A percentile compares a stretch with the other conserved stretches of the same genome.
Evolutionary conservation across 495 filamentous ascomycete genomes (phyloP).

Genomic region (Aspergillus sclerotiicarbonarius): DNA sequence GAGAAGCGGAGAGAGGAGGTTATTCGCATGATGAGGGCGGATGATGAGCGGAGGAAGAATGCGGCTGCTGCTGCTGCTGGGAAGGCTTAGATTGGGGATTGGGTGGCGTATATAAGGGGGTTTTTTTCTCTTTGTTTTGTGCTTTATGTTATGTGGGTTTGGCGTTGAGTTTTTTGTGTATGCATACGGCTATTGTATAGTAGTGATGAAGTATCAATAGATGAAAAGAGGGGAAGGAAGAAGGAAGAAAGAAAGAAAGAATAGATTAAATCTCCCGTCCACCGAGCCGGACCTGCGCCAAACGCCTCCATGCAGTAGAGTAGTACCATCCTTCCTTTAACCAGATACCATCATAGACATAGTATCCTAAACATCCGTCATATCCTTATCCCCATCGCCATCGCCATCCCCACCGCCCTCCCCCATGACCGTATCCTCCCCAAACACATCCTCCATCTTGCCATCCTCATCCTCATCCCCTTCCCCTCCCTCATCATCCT

Average conservation of each 20-base stretch:
- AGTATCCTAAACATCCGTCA: slow-evolving; percentile 44
- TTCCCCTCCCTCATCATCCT: slow-evolving; percentile 34
- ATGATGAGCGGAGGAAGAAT: slow-evolving; percentile 40
- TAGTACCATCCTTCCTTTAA: not conserved
- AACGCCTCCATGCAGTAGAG: not conserved
- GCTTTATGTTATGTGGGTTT: not conserved
- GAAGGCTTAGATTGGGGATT: not conserved
- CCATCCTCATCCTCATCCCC: slow-evolving; percentile 53
- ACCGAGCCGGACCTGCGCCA: not conserved
- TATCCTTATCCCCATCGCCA: slow-evolving; percentile 40
- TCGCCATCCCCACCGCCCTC: slow-evolving; percentile 40
- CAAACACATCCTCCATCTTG: slow-evolving; percentile 60
- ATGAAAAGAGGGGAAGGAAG: not conserved
- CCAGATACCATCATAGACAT: not conserved
- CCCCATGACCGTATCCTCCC: slow-evolving; percentile 49
- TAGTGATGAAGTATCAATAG: not conserved
- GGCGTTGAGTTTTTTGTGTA: slow-evolving; percentile 2
- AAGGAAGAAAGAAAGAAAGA: slow-evolving; percentile 1
- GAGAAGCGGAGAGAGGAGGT: slow-evolving; percentile 46
- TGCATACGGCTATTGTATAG: slow-evolving; percentile 8
- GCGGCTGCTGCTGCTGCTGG: slow-evolving; percentile 6
- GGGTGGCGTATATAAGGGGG: slow-evolving; percentile 4
- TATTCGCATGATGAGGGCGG: slow-evolving; percentile 55
- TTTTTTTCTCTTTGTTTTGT: slow-evolving; percentile 1
- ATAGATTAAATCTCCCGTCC: slow-evolving; percentile 1